Percentiles rank a stretch among this genome's conserved stretches.
Conservation (phyloP, 352 stramenopile species). For the Stramenopiles sp. region DNA sequence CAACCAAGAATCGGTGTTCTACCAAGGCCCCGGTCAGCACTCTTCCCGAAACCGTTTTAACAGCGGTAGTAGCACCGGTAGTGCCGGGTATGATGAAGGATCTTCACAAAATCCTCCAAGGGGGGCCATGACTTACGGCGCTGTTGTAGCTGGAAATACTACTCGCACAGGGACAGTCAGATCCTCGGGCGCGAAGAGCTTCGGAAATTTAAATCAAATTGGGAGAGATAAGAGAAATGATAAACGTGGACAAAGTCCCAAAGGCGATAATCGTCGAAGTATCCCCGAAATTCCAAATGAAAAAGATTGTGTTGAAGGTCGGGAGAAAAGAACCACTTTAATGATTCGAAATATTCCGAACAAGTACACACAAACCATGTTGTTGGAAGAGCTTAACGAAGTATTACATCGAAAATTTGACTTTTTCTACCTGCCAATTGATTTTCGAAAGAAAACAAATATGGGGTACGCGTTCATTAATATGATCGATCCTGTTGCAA, state of each 20-base stretch:
- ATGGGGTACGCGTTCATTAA: constrained; percentile 99
- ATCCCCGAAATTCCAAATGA: constrained; percentile 2
- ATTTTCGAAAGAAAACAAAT: constrained; percentile 99
- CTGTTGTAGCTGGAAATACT: background rate
- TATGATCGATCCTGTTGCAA: constrained; percentile 69
- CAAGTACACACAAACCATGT: constrained; percentile 98
- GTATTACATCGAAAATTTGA: constrained; percentile 68
- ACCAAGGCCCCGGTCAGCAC: background rate
- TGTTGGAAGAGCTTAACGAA: constrained; percentile 86
- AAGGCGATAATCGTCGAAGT: background rate
- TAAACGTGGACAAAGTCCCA: background rate
- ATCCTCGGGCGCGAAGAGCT: background rate
- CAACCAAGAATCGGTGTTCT: background rate
- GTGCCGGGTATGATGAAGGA: background rate
- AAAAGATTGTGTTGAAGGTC: background rate
- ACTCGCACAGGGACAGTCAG: background rate
- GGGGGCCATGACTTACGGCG: background rate
- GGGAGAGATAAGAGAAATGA: background rate
- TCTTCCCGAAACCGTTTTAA: background rate
- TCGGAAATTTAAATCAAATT: background rate
- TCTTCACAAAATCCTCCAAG: background rate
- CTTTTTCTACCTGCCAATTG: constrained; percentile 99
- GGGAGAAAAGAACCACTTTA: constrained; percentile 84
- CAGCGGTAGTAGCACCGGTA: background rate
- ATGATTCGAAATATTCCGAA: constrained; percentile 99